Evolutionary conservation across 371 early-diverging fungal genomes (phyloP).

Genomic region (Mucor piriformis): DNA sequence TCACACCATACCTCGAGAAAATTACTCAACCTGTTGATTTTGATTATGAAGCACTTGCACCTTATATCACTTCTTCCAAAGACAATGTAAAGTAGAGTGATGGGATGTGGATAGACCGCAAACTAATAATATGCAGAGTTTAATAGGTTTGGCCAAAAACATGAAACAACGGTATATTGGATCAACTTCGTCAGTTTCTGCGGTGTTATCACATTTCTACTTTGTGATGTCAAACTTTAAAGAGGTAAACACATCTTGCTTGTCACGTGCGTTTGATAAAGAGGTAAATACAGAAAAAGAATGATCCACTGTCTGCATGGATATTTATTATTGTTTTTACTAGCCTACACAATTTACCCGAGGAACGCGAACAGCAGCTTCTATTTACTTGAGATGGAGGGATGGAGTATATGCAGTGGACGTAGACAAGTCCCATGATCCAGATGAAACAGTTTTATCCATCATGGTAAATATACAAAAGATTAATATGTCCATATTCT

Average conservation of each 20-base stretch:
- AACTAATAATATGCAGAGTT: slow-evolving; percentile 26
- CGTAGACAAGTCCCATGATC: slow-evolving; percentile 76
- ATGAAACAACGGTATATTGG: slow-evolving; percentile 66
- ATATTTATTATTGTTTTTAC: not conserved
- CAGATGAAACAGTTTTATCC: slow-evolving; percentile 66
- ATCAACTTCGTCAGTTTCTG: slow-evolving; percentile 90
- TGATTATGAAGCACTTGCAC: slow-evolving; percentile 75
- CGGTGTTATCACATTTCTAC: slow-evolving; percentile 77
- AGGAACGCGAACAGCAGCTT: slow-evolving; percentile 61
- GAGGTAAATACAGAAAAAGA: slow-evolving; percentile 42
- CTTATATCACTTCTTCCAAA: slow-evolving; percentile 79
- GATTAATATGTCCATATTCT: not conserved
- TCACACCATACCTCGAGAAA: slow-evolving; percentile 73
- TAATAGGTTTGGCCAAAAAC: slow-evolving; percentile 50
- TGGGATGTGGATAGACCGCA: not conserved
- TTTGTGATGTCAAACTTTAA: slow-evolving; percentile 73
- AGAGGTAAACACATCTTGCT: slow-evolving; percentile 57
- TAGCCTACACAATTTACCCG: slow-evolving; percentile 63
- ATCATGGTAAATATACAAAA: slow-evolving; percentile 49
- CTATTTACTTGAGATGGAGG: slow-evolving; percentile 63
- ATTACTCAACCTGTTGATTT: slow-evolving; percentile 82
- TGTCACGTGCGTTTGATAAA: slow-evolving; percentile 65
- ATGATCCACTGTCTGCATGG: not conserved
- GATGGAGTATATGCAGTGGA: slow-evolving; percentile 87
- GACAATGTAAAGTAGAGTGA: slow-evolving; percentile 56